These are phyloP conservation scores for Phytopythium helicoides DNA, from an alignment of 352 stramenopile genomes.

Conservation along the genomic window DNA sequence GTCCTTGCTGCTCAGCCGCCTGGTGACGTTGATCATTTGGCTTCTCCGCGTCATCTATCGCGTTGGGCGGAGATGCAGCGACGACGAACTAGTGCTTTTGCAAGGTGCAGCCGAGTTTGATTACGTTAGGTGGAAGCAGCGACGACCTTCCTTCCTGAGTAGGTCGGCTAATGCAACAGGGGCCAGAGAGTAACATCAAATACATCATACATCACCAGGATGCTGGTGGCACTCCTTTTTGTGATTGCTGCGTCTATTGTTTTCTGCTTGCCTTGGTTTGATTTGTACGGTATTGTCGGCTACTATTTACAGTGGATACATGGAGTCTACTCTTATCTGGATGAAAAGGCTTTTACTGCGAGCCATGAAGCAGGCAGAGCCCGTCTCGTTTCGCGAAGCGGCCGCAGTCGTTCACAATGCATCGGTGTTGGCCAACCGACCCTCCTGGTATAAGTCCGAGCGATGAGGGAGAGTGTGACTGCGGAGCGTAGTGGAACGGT, in stretches of 20 bases:
- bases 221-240: no score
- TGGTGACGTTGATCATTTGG: conserved; percentile 3
- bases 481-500: conserved; percentile 1
- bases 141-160: no score
- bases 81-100: conserved; percentile 5
- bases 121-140: not conserved
- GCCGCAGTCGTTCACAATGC: conserved; percentile 10
- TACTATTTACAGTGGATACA: no score
- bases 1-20: not conserved
- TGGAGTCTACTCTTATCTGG: no score
- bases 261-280: no score
- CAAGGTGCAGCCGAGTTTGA: conserved; percentile 7
- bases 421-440: conserved; percentile 7
- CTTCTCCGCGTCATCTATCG: conserved; percentile 1
- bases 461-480: not conserved
- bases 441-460: not conserved
- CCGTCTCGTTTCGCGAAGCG: conserved; percentile 18
- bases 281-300: no score
- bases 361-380: conserved; percentile 18
- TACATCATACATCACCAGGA: no score
- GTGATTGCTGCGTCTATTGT: no score
- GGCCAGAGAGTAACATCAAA: no score
- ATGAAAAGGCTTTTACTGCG: no score
- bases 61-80: not conserved
- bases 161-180: no score